Evolutionary conservation across 371 early-diverging fungal genomes (phyloP).

Genomic region (Rhizoclosmatium hyalinum): DNA sequence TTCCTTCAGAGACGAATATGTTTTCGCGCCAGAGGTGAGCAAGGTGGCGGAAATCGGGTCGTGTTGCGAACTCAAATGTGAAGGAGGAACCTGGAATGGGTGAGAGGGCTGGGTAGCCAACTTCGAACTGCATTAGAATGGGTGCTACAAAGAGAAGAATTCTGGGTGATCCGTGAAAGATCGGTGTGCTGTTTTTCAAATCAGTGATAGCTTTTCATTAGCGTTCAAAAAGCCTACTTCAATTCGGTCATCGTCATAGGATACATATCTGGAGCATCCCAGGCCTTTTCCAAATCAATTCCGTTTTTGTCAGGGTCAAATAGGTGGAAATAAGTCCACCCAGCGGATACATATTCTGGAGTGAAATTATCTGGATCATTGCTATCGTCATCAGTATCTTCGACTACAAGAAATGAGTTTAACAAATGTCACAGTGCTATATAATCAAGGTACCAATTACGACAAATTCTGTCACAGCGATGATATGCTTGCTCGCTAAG

Average conservation of each 20-base stretch:
- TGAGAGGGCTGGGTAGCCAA: constrained; percentile 37
- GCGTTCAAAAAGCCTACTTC: neutral
- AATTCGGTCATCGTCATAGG: constrained; percentile 3
- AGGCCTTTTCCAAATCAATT: constrained; percentile 34
- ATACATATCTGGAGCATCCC: constrained; percentile 31
- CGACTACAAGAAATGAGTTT: constrained; percentile 14
- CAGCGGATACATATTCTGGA: constrained; percentile 41
- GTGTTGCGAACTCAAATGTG: constrained; percentile 38
- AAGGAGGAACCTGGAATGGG: constrained; percentile 47
- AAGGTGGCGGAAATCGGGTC: constrained; percentile 43
- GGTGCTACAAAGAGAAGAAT: constrained; percentile 45
- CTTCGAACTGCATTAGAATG: constrained; percentile 27
- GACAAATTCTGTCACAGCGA: constrained; percentile 50
- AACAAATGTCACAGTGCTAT: neutral
- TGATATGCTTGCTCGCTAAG: constrained; percentile 37
- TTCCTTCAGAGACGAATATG: constrained; percentile 40
- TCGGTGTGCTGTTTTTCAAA: constrained; percentile 39
- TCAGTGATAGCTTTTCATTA: neutral
- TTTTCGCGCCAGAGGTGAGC: constrained; percentile 50
- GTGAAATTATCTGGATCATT: constrained; percentile 16
- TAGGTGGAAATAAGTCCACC: constrained; percentile 53
- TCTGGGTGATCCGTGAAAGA: constrained; percentile 50
- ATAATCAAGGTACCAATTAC: constrained; percentile 30
- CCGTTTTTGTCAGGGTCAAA: constrained; percentile 46
- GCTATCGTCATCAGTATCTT: neutral